These are phyloP conservation scores for Polygonum maritimum DNA, from an alignment of 148 eudicot genomes.

Conservation along the genomic window DNA sequence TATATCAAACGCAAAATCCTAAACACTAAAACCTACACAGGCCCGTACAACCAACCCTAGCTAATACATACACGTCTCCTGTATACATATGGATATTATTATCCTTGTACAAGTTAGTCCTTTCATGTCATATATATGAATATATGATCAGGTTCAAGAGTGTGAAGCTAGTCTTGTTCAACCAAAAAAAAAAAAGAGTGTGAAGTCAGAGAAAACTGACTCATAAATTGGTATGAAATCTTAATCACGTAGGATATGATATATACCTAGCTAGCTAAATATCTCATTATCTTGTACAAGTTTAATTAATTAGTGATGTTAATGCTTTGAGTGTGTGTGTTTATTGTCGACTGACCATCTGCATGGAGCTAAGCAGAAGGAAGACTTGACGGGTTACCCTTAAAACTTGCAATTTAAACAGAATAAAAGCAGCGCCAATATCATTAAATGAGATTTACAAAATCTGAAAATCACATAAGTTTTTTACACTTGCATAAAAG, in stretches of 20 bases:
- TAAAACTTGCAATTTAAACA: not conserved
- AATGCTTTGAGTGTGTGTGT: not conserved
- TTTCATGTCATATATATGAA: no score
- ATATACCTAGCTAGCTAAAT: not conserved
- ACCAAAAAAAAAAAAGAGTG: no score
- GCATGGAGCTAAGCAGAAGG: constrained; percentile 8
- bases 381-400: constrained; percentile 3
- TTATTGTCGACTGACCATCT: constrained; percentile 2
- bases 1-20: no score
- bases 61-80: no score
- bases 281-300: not conserved
- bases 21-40: no score
- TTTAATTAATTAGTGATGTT: not conserved
- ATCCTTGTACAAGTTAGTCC: no score
- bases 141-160: no score
- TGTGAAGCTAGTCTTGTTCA: no score
- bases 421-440: not conserved
- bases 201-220: not conserved
- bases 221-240: constrained; percentile 2
- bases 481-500: not conserved
- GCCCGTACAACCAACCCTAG: no score
- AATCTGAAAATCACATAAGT: not conserved
- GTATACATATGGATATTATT: no score
- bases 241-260: not conserved
- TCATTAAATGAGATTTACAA: not conserved